A percentile compares a stretch with the other conserved stretches of the same genome.
Conservation (phyloP, 2,329 filamentous ascomycete genomes). For the Curvularia spicifera region DNA sequence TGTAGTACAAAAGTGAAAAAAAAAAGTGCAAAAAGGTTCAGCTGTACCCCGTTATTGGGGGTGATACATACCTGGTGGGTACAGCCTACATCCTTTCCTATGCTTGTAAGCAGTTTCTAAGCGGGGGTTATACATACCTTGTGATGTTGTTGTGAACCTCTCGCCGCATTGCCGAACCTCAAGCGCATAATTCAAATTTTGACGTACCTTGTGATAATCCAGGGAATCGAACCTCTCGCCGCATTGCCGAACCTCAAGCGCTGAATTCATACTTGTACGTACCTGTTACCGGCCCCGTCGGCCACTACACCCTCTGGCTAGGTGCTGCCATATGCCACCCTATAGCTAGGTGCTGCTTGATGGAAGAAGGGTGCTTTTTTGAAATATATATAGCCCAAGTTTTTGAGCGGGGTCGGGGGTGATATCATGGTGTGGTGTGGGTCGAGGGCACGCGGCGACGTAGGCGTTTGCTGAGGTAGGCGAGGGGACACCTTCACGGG, state of each 20-base stretch:
- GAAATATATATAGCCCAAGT: constrained; percentile 3
- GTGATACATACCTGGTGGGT: constrained; percentile 1
- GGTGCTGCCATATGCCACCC: constrained; percentile 1
- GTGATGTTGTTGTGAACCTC: not conserved
- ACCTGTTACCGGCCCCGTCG: not conserved
- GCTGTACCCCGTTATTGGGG: not conserved
- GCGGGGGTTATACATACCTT: not conserved
- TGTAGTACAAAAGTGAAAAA: constrained; percentile 1
- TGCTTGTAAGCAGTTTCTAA: too few relatives aligned
- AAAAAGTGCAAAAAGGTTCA: not conserved
- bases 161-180: constrained; percentile 6
- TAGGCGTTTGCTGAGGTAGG: constrained; percentile 7
- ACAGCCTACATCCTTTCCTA: not conserved
- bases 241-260: constrained; percentile 2
- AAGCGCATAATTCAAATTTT: not conserved
- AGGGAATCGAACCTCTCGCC: constrained; percentile 8
- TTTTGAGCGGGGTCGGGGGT: not conserved
- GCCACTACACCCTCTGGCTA: not conserved
- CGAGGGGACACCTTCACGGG: not conserved
- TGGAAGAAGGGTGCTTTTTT: not conserved
- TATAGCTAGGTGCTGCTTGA: constrained; percentile 8
- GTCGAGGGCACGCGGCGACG: not conserved
- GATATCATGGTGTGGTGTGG: not conserved
- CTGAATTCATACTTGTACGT: not conserved
- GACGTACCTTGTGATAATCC: too few relatives aligned